Evolutionary conservation across 2,329 filamentous ascomycete genomes (phyloP).

Genomic region (Fusarium pseudograminearum): DNA sequence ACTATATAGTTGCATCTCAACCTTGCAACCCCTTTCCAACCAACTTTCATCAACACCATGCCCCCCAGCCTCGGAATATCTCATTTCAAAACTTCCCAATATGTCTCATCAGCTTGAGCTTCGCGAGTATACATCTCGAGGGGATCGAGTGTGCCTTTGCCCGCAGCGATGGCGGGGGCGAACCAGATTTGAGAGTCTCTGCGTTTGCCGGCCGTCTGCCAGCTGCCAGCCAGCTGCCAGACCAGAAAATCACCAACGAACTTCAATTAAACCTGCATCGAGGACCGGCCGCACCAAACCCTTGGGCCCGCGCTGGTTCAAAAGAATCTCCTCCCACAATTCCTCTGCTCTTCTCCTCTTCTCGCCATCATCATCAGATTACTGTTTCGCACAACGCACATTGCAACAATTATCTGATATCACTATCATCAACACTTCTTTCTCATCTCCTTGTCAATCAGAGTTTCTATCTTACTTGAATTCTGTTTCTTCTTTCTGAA

Average conservation of each 20-base stretch:
- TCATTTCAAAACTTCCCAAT: background rate
- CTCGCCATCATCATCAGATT: constrained; percentile 25
- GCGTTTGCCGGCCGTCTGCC: background rate
- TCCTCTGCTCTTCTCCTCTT: background rate
- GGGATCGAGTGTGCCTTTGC: background rate
- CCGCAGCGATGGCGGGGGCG: background rate
- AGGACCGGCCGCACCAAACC: background rate
- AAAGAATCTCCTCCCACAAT: background rate
- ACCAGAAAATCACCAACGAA: background rate
- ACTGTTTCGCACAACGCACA: background rate
- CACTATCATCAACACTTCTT: background rate
- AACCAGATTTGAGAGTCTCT: background rate
- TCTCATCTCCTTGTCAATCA: constrained; percentile 6
- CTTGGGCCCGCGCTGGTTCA: background rate
- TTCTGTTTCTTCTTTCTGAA: constrained; percentile 2
- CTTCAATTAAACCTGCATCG: constrained; percentile 5
- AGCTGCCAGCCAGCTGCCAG: constrained; percentile 18
- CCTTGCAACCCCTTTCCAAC: background rate
- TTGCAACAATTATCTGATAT: constrained; percentile 19
- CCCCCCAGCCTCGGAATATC: constrained; percentile 10
- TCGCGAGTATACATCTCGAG: background rate
- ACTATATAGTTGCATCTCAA: background rate
- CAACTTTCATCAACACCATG: constrained; percentile 11
- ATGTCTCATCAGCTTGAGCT: background rate
- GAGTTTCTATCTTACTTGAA: constrained; percentile 2